phyloP scores from a whole-genome alignment of 768 basidiomycete genomes.

The Tulasnella sp. region DNA sequence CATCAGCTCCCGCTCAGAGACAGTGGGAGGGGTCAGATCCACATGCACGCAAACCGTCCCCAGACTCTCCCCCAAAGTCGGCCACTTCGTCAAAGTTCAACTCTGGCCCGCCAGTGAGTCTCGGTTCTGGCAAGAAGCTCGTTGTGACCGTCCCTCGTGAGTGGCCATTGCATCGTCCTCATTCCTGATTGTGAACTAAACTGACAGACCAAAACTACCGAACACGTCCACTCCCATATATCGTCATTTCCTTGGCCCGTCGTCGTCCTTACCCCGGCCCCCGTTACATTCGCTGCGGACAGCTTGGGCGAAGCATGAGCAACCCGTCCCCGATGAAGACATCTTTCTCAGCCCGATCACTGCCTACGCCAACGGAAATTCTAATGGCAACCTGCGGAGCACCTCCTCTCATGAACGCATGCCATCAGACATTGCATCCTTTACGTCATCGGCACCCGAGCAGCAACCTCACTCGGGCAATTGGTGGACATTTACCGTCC shows the following conservation, averaged over 20 bases:
- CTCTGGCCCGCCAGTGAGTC: not conserved
- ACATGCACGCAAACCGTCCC: not conserved
- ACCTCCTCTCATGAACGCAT: slow-evolving; percentile 41
- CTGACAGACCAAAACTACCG: not conserved
- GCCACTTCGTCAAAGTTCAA: not conserved
- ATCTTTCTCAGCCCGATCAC: slow-evolving; percentile 28
- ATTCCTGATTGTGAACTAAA: not conserved
- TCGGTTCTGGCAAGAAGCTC: not conserved
- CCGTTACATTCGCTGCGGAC: not conserved
- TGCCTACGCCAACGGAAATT: slow-evolving; percentile 24
- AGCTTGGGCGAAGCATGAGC: slow-evolving; percentile 85
- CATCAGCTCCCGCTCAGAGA: not conserved
- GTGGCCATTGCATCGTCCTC: not conserved
- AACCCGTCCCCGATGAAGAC: slow-evolving; percentile 57
- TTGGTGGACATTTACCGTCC: slow-evolving; percentile 20
- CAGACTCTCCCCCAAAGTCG: not conserved
- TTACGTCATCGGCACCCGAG: slow-evolving; percentile 28
- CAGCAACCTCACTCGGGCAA: slow-evolving; percentile 23
- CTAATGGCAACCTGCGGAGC: slow-evolving; percentile 30
- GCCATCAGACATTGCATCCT: slow-evolving; percentile 41
- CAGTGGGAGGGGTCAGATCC: not conserved
- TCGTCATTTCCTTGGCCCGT: not conserved
- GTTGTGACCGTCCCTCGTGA: slow-evolving; percentile 10
- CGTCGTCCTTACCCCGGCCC: not conserved
- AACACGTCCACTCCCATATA: not conserved